Conservation (phyloP, 352 stramenopile species). For the Phytopythium delawarense region DNA sequence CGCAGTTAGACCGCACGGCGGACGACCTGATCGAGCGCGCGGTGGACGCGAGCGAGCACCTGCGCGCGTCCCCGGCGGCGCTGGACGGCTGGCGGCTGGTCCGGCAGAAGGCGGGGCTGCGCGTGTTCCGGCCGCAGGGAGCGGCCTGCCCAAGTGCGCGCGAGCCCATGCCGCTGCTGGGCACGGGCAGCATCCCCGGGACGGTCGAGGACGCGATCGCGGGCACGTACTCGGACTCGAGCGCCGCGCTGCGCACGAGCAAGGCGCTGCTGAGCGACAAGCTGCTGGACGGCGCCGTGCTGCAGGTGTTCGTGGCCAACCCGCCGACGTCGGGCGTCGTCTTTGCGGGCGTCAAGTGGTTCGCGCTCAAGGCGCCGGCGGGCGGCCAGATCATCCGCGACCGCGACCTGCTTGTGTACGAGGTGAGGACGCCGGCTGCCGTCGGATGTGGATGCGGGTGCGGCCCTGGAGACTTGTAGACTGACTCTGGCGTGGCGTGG, state of each 20-base stretch:
- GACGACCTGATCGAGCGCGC: conserved; percentile 57
- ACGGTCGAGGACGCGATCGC: conserved; percentile 53
- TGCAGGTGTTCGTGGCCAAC: conserved; percentile 57
- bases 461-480: no score
- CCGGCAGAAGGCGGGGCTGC: conserved; percentile 45
- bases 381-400: conserved; percentile 38
- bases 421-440: conserved; percentile 6
- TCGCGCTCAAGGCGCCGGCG: conserved; percentile 39
- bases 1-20: conserved; percentile 36
- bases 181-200: conserved; percentile 49
- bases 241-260: conserved; percentile 44
- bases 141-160: not conserved
- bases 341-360: conserved; percentile 66
- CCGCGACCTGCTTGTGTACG: conserved; percentile 49
- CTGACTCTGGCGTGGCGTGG: no score
- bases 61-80: conserved; percentile 25
- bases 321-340: conserved; percentile 36
- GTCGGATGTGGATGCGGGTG: no score
- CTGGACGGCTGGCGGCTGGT: conserved; percentile 52
- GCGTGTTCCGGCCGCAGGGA: conserved; percentile 41
- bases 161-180: conserved; percentile 19
- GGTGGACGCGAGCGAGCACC: conserved; percentile 43
- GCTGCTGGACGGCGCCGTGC: conserved; percentile 47
- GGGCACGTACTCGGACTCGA: conserved; percentile 45
- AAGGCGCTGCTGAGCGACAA: conserved; percentile 41